phyloP scores from a whole-genome alignment of 2,329 filamentous ascomycete species.

The Lachnellula occidentalis region DNA sequence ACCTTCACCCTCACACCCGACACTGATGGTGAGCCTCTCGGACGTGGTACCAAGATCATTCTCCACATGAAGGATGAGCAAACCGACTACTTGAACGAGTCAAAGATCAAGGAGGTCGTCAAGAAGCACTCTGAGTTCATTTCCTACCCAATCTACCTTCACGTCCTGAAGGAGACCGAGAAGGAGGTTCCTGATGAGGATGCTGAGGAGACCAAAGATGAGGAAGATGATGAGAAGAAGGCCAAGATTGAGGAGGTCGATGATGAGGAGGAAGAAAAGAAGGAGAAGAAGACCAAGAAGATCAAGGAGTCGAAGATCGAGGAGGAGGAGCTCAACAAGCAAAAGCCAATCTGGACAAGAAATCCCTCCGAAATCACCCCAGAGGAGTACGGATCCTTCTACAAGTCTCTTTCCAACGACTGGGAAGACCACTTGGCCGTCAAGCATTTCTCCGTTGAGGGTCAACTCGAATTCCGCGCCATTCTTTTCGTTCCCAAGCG shows the following conservation, averaged over 20 bases:
- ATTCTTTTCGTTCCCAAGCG: slow-evolving; percentile 99
- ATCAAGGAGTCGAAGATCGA: slow-evolving; percentile 98
- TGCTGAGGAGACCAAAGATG: slow-evolving; percentile 64
- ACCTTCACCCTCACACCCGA: slow-evolving; percentile 92
- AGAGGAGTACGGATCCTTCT: slow-evolving; percentile 98
- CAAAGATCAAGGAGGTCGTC: slow-evolving; percentile 99
- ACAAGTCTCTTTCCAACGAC: slow-evolving; percentile 99
- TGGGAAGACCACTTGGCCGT: slow-evolving; percentile 99
- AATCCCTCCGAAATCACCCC: slow-evolving; percentile 92
- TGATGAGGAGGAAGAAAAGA: slow-evolving; percentile 80
- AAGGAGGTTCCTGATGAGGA: slow-evolving; percentile 98
- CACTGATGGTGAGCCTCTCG: slow-evolving; percentile 83
- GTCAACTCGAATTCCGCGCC: slow-evolving; percentile 99
- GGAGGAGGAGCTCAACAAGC: slow-evolving; percentile 99
- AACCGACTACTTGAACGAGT: slow-evolving; percentile 95
- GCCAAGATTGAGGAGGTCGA: slow-evolving; percentile 91
- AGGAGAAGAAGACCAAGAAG: slow-evolving; percentile 98
- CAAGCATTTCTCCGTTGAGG: slow-evolving; percentile 99
- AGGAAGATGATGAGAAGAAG: slow-evolving; percentile 87
- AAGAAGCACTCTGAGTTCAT: slow-evolving; percentile 99
- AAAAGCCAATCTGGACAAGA: slow-evolving; percentile 99
- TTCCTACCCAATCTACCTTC: slow-evolving; percentile 99
- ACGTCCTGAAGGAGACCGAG: slow-evolving; percentile 99
- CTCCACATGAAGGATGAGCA: slow-evolving; percentile 99
- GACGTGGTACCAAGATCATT: slow-evolving; percentile 95